These are phyloP conservation scores for Durusdinium trenchii DNA, from an alignment of 73 alveolate species.

Conservation along the genomic window DNA sequence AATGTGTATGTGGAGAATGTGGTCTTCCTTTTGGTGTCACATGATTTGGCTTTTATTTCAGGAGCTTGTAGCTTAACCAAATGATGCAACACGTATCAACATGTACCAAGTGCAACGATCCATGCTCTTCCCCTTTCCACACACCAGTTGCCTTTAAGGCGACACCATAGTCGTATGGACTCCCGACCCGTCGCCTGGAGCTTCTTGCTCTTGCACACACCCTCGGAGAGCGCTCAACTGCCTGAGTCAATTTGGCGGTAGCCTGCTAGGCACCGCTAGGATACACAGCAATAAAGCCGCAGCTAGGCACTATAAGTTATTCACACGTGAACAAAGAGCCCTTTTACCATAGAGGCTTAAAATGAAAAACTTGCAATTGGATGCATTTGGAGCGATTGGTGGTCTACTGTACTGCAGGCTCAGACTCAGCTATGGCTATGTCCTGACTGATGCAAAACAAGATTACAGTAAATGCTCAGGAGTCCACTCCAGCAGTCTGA, in stretches of 20 bases:
- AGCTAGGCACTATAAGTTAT: too few relatives aligned
- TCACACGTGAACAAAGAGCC: too few relatives aligned
- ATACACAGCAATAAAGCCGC: too few relatives aligned
- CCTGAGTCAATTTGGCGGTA: constrained; percentile 22
- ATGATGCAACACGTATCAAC: not conserved
- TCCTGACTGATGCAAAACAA: not conserved
- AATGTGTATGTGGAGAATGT: too few relatives aligned
- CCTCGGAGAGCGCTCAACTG: constrained; percentile 27
- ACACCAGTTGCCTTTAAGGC: not conserved
- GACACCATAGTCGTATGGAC: not conserved
- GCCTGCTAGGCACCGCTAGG: too few relatives aligned
- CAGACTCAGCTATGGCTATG: not conserved
- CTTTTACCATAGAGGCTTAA: too few relatives aligned
- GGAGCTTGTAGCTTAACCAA: too few relatives aligned
- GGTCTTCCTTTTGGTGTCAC: too few relatives aligned
- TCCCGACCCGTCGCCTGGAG: constrained; percentile 7
- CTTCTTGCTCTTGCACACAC: constrained; percentile 48
- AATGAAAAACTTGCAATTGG: too few relatives aligned
- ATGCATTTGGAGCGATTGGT: not conserved
- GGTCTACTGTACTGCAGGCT: not conserved
- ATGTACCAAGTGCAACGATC: not conserved
- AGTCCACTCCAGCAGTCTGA: constrained; percentile 19
- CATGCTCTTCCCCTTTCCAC: too few relatives aligned
- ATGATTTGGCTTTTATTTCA: too few relatives aligned
- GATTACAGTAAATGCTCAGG: not conserved